phyloP scores from a whole-genome alignment of 768 basidiomycete species.

The Harrya chromipes region DNA sequence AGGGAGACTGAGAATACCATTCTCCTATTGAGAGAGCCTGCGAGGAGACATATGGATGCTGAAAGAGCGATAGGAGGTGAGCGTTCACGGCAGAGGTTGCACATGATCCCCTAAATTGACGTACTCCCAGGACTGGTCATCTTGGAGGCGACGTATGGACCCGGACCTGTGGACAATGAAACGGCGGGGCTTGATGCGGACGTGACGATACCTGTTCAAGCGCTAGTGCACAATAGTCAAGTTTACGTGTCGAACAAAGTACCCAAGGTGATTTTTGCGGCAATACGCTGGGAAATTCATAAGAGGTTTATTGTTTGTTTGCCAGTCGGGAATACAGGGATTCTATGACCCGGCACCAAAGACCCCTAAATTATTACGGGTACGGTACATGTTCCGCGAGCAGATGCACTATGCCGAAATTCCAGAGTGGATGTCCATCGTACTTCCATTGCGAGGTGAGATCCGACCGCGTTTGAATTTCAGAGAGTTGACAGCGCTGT shows the following conservation, averaged over 20 bases:
- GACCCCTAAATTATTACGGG: slow-evolving; percentile 62
- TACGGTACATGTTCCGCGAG: slow-evolving; percentile 76
- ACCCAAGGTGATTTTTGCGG: slow-evolving; percentile 53
- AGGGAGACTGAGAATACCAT: slow-evolving; percentile 63
- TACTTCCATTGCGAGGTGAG: slow-evolving; percentile 75
- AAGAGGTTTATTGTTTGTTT: slow-evolving; percentile 5
- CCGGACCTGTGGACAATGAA: slow-evolving; percentile 46
- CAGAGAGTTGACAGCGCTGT: slow-evolving; percentile 3
- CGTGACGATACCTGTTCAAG: slow-evolving; percentile 80
- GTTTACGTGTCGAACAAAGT: slow-evolving; percentile 73
- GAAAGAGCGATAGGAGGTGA: slow-evolving; percentile 70
- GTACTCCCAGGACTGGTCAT: slow-evolving; percentile 64
- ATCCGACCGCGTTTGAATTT: slow-evolving; percentile 16
- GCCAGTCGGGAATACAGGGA: slow-evolving; percentile 72
- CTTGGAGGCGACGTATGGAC: slow-evolving; percentile 70
- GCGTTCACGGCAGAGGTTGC: slow-evolving; percentile 11
- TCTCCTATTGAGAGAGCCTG: slow-evolving; percentile 63
- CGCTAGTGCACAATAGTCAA: slow-evolving; percentile 75
- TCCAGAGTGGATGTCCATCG: slow-evolving; percentile 62
- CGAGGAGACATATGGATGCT: slow-evolving; percentile 55
- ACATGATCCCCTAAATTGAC: slow-evolving; percentile 13
- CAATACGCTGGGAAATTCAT: background rate
- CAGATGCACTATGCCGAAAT: slow-evolving; percentile 75
- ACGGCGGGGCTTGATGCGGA: slow-evolving; percentile 60
- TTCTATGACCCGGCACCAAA: slow-evolving; percentile 84